A percentile compares a stretch with the other conserved stretches of the same genome.
Evolutionary conservation across 345 rosid species (phyloP).

Genomic region (Hypericum androsaemum): DNA sequence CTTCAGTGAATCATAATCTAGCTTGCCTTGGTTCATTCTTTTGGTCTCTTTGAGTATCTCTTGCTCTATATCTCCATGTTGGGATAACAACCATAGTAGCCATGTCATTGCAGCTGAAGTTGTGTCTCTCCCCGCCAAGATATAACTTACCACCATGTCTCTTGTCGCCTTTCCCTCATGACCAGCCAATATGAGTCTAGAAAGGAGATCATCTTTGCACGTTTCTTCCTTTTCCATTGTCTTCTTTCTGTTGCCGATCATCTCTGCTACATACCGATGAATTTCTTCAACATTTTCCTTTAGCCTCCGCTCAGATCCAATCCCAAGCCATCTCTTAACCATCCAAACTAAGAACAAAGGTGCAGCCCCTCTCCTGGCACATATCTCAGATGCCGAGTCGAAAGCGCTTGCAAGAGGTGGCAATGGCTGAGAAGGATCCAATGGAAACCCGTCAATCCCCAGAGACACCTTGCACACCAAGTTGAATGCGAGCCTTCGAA

Average conservation of each 20-base stretch:
- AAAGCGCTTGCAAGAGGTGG: constrained; percentile 16
- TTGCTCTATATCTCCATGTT: constrained; percentile 10
- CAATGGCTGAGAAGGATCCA: constrained; percentile 16
- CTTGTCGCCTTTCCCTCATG: constrained; percentile 15
- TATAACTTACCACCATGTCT: constrained; percentile 21
- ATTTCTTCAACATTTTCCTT: constrained; percentile 15
- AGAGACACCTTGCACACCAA: constrained; percentile 15
- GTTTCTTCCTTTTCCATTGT: neutral
- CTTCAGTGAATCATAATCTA: constrained; percentile 15
- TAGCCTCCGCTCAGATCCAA: constrained; percentile 22
- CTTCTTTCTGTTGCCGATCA: constrained; percentile 12
- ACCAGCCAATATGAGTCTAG: constrained; percentile 17
- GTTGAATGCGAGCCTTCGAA: constrained; percentile 18
- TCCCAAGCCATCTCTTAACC: constrained; percentile 23
- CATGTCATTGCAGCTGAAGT: constrained; percentile 30
- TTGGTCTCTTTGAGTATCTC: constrained; percentile 12
- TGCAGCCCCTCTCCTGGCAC: constrained; percentile 19
- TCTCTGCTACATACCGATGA: constrained; percentile 10
- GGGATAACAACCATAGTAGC: constrained; percentile 22
- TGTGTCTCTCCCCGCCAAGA: constrained; percentile 27
- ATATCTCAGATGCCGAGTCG: constrained; percentile 17
- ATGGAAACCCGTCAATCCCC: constrained; percentile 12
- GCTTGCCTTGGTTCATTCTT: neutral
- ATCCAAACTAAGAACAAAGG: constrained; percentile 19
- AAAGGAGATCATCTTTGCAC: constrained; percentile 14